Percentiles rank a stretch among this genome's conserved stretches.
Evolutionary conservation across 208 protist genomes (phyloP).

Genomic region (Trypanosoma lewisi): DNA sequence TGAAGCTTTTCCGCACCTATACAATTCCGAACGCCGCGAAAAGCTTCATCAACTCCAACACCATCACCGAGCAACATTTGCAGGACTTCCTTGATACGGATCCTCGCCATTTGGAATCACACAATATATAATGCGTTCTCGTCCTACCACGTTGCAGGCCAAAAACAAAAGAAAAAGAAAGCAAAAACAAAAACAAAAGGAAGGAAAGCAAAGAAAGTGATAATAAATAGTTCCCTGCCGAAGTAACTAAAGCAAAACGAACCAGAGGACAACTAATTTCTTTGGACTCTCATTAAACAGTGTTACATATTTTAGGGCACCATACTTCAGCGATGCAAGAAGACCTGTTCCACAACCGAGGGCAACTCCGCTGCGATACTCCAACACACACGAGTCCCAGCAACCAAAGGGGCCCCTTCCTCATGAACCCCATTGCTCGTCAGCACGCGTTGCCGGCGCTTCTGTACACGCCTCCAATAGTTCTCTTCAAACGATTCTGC

Average conservation of each 20-base stretch:
- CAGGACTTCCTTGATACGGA: conserved; percentile 13
- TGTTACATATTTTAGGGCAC: neutral
- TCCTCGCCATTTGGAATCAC: neutral
- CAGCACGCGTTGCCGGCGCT: neutral
- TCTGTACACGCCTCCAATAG: conserved; percentile 17
- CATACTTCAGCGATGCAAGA: conserved; percentile 5
- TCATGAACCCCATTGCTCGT: neutral
- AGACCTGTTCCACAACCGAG: conserved; percentile 12
- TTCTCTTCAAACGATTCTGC: conserved; percentile 8
- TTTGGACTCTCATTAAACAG: no score
- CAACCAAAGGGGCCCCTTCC: neutral
- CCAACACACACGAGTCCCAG: conserved; percentile 15
- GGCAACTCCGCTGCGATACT: conserved; percentile 24
- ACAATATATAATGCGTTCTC: conserved; percentile 3
- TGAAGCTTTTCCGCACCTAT: conserved; percentile 15
- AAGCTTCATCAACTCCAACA: neutral
- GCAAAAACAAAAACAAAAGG: neutral
- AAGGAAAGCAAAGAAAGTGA: neutral
- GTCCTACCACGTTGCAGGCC: neutral
- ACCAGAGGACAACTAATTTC: neutral
- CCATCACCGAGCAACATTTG: conserved; percentile 18
- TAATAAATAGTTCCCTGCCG: neutral
- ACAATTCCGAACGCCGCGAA: conserved; percentile 21
- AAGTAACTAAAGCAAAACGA: neutral
- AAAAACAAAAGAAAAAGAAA: conserved; percentile 11